phyloP scores from a whole-genome alignment of 169 alveolate species.

The Cryptosporidium muris region DNA sequence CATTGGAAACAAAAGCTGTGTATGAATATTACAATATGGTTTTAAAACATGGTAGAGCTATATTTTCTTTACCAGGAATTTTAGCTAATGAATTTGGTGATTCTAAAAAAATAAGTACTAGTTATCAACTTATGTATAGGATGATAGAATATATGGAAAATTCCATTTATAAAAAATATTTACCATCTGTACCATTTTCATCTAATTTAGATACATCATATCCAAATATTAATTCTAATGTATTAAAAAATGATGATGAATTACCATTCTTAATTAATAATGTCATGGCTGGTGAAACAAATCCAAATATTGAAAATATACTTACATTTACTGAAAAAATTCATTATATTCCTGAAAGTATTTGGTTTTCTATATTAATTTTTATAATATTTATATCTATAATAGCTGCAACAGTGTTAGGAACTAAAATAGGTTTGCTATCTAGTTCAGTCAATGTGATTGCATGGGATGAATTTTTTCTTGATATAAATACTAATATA shows the following conservation, averaged over 20 bases:
- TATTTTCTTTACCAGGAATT: constrained; percentile 54
- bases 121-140: constrained; percentile 60
- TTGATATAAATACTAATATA: constrained; percentile 17
- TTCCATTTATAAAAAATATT: constrained; percentile 29
- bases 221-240: constrained; percentile 9
- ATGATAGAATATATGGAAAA: constrained; percentile 55
- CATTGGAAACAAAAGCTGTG: constrained; percentile 41
- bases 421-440: constrained; percentile 3
- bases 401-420: constrained; percentile 10
- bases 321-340: constrained; percentile 62
- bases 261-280: constrained; percentile 50
- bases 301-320: constrained; percentile 65
- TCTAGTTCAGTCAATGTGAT: constrained; percentile 10
- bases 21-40: constrained; percentile 45
- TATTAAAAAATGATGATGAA: constrained; percentile 40
- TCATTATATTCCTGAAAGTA: constrained; percentile 30
- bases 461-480: constrained; percentile 31
- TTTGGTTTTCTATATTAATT: constrained; percentile 37
- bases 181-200: background rate
- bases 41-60: constrained; percentile 19
- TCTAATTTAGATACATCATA: constrained; percentile 6
- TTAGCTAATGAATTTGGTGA: background rate
- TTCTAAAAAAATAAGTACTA: constrained; percentile 5
- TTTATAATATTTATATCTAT: constrained; percentile 1
- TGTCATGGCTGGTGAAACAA: constrained; percentile 52